Evolutionary conservation across 2,329 filamentous ascomycete genomes (phyloP), one percentile per base, ranked within the genome.

Genomic region (Septoria linicola): DNA sequence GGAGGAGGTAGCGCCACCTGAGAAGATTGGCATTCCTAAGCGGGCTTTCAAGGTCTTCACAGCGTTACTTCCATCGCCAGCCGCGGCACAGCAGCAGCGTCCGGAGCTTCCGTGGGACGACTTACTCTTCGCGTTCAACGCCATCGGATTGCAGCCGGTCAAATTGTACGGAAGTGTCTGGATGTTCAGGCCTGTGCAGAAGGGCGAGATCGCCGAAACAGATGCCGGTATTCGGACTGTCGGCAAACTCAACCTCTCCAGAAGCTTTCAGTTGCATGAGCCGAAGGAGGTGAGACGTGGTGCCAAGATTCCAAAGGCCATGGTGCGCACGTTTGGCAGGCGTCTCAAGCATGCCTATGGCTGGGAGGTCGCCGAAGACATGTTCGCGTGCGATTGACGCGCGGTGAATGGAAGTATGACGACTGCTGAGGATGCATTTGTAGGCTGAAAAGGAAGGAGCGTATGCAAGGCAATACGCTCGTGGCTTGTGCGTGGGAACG

Each of bases 111-210:
- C 70, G 0, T 83, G 79, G 80, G 64, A 57, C 2, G 78, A 82
- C 43, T 78, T 82, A 51, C 59, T 81, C 2, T 73, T 76, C 51
- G 78, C 79, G 0, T 76, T 83, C 74, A 56, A 62, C 43, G 41
- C 68, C 0, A 70, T 71, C 0, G 81, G 80, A 0, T 82, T 84
- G 46, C 53, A 59, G 0, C 72, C 73, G 0, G 68, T 80, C 64
- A 83, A 85, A 65, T 70, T 83, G 0, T 81, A 82, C 52, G 80
- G 80, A 0, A 83, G 78, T 1, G 76, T 77, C 0, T 85, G 82
- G 82, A 77, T 82, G 8, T 84, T 84, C 54, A 70, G 68, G 11
- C 76, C 76, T 3, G 31, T 59, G 34, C 41, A 41, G 3, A 53
- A 45, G 27, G 52, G 45, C 7, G 32, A 54, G 30, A 37, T 34